phyloP scores from a whole-genome alignment of 768 basidiomycete species.

The Pleurotus ostreatus region DNA sequence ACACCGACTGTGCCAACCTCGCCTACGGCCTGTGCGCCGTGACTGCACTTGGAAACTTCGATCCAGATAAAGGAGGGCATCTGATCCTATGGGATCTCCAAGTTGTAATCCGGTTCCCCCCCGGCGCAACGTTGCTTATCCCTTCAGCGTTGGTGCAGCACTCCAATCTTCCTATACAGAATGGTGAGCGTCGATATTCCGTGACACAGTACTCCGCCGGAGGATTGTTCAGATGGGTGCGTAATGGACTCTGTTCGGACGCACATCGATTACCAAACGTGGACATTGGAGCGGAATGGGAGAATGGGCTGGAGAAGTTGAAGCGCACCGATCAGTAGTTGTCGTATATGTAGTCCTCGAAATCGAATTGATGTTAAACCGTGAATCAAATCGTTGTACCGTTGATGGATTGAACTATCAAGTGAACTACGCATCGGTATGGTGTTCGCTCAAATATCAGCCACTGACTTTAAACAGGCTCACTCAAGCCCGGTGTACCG shows the following conservation, averaged over 20 bases:
- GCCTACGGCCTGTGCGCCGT: conserved; percentile 24
- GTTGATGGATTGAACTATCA: too few species aligned
- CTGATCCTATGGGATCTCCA: conserved; percentile 19
- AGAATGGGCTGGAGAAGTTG: too few species aligned
- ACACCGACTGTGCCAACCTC: conserved; percentile 23
- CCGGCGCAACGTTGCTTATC: conserved; percentile 18
- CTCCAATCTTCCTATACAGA: not conserved
- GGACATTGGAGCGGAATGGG: too few species aligned
- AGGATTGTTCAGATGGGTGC: not conserved
- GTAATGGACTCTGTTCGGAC: not conserved
- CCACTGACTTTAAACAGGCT: too few species aligned
- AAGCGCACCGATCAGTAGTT: too few species aligned
- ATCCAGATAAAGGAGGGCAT: conserved; percentile 18
- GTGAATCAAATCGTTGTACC: too few species aligned
- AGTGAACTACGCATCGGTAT: too few species aligned
- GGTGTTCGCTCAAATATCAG: too few species aligned
- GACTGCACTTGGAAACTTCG: conserved; percentile 19
- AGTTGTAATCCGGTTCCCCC: conserved; percentile 20
- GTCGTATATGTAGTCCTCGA: too few species aligned
- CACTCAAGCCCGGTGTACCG: too few species aligned
- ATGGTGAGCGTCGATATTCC: not conserved
- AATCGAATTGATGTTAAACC: too few species aligned
- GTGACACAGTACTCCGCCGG: not conserved
- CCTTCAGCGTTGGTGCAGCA: conserved; percentile 15
- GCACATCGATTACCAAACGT: too few species aligned